Evolutionary conservation across 73 alveolate genomes (phyloP).

Genomic region (Paramecium octaurelia): DNA sequence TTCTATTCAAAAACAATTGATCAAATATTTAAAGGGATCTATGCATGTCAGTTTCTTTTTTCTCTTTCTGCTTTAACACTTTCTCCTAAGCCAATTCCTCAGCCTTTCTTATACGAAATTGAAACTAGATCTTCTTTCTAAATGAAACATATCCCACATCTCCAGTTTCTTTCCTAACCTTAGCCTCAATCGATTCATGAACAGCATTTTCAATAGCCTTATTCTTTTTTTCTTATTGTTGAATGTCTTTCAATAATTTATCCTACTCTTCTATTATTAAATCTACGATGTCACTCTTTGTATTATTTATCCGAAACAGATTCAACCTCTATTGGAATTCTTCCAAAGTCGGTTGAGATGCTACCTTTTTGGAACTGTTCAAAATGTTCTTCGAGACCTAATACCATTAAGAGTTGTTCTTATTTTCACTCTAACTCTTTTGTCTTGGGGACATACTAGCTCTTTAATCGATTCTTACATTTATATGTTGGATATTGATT

Average conservation of each 20-base stretch:
- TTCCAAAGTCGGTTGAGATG: constrained; percentile 54
- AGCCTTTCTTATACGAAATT: constrained; percentile 51
- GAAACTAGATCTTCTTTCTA: constrained; percentile 46
- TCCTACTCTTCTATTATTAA: constrained; percentile 47
- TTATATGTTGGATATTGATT: neutral
- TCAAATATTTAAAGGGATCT: constrained; percentile 16
- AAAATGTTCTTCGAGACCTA: constrained; percentile 47
- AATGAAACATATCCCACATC: constrained; percentile 58
- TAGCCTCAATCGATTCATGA: constrained; percentile 62
- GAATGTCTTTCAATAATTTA: constrained; percentile 34
- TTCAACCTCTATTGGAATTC: constrained; percentile 52
- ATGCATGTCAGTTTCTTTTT: constrained; percentile 45
- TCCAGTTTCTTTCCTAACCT: constrained; percentile 61
- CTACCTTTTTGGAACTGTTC: constrained; percentile 39
- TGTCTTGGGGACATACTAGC: constrained; percentile 10
- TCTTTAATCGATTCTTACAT: neutral
- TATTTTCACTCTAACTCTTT: neutral
- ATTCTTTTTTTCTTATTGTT: constrained; percentile 50
- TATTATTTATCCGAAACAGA: constrained; percentile 35
- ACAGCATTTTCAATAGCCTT: constrained; percentile 51
- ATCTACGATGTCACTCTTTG: constrained; percentile 53
- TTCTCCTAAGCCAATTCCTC: constrained; percentile 51
- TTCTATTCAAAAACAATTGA: neutral
- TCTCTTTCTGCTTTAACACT: neutral
- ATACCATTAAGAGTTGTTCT: constrained; percentile 32